These are phyloP conservation scores for Wallacemonas sp. DNA, from an alignment of 208 protist genomes.

Conservation along the genomic window DNA sequence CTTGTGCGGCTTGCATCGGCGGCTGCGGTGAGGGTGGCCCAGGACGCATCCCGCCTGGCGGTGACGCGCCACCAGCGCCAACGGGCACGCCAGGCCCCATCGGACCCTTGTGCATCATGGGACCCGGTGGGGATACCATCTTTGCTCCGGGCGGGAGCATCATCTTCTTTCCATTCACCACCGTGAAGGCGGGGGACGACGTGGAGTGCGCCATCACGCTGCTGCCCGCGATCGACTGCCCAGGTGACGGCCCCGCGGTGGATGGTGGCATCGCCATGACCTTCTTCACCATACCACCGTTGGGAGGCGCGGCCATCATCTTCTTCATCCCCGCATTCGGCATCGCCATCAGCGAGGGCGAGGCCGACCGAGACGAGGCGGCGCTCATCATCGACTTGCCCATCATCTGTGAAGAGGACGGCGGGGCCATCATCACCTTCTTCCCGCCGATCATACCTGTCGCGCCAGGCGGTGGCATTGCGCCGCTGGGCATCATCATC, in stretches of 20 bases:
- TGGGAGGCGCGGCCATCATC: constrained; percentile 6
- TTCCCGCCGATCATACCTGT: constrained; percentile 5
- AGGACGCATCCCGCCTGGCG: too few species aligned
- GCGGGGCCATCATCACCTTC: constrained; percentile 22
- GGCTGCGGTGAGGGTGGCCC: too few species aligned
- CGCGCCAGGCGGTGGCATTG: neutral
- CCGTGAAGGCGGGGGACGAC: constrained; percentile 17
- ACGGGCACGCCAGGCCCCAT: too few species aligned
- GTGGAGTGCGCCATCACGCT: neutral
- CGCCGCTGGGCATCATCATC: constrained; percentile 11
- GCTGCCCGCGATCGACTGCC: neutral
- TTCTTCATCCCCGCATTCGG: constrained; percentile 13
- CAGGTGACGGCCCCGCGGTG: neutral
- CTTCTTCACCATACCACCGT: constrained; percentile 1
- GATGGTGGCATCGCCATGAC: constrained; percentile 10
- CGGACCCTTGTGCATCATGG: neutral
- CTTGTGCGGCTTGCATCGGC: too few species aligned
- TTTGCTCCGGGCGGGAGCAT: constrained; percentile 31
- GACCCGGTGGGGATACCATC: constrained; percentile 21
- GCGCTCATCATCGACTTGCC: constrained; percentile 4
- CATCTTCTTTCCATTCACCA: constrained; percentile 31
- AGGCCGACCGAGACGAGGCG: neutral
- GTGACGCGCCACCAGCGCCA: too few species aligned
- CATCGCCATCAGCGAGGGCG: neutral
- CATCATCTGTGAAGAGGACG: constrained; percentile 17